Evolutionary conservation across 768 basidiomycete species (phyloP).

Genomic region (Hericium rajendrae): DNA sequence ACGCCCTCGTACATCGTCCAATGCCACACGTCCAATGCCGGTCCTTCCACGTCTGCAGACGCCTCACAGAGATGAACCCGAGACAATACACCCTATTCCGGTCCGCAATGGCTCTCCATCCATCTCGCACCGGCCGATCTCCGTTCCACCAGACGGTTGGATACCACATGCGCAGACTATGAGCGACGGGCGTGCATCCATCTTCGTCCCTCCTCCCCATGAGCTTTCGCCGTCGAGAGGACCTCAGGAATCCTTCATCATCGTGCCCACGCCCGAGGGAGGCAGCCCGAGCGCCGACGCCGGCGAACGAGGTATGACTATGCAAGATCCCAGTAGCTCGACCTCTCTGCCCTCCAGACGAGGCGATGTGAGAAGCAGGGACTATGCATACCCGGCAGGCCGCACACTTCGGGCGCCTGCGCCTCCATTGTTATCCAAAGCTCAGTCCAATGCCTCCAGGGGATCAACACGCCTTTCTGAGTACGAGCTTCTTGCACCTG

Average conservation of each 20-base stretch:
- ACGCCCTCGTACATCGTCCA: neutral
- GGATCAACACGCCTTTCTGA: constrained; percentile 13
- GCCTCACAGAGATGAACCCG: constrained; percentile 9
- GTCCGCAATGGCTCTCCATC: constrained; percentile 6
- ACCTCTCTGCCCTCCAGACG: neutral
- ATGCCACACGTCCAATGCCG: neutral
- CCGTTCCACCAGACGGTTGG: constrained; percentile 12
- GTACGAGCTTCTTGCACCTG: constrained; percentile 12
- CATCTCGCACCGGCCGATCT: constrained; percentile 5
- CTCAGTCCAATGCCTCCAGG: constrained; percentile 5
- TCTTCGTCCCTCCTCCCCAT: constrained; percentile 12
- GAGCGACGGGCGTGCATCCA: constrained; percentile 11
- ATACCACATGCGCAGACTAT: constrained; percentile 8
- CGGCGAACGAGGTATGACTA: neutral
- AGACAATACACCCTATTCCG: constrained; percentile 12
- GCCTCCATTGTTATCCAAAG: constrained; percentile 2
- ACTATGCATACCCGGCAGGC: neutral
- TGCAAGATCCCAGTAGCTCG: neutral
- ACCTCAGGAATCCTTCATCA: constrained; percentile 4
- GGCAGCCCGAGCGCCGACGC: constrained; percentile 7
- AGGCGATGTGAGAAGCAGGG: neutral
- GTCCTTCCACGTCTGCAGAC: constrained; percentile 11
- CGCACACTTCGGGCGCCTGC: neutral
- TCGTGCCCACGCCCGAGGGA: constrained; percentile 8
- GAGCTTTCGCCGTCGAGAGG: constrained; percentile 4